These are phyloP conservation scores for Blastobotrys indianensis DNA, from an alignment of 1,139 yeast species.

Conservation along the genomic window DNA sequence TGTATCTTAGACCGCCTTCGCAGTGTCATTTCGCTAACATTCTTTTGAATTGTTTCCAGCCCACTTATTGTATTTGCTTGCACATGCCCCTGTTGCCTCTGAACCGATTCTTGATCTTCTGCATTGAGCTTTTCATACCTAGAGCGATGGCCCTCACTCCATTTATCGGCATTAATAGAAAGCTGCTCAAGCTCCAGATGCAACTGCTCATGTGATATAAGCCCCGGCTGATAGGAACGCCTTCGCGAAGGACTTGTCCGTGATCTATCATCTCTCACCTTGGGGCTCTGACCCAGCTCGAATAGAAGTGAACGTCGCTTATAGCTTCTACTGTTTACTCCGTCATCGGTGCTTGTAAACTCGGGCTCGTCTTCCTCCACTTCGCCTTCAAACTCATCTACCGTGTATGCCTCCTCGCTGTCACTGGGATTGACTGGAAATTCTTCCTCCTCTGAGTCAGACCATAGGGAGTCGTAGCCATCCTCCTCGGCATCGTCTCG, in stretches of 20 bases:
- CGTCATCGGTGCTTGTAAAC: neutral
- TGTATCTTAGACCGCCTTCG: constrained; percentile 11
- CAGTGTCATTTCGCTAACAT: constrained; percentile 1
- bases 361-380: constrained; percentile 2
- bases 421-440: constrained; percentile 19
- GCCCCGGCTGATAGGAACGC: neutral
- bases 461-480: constrained; percentile 21
- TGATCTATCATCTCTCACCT: neutral
- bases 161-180: constrained; percentile 10
- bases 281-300: neutral
- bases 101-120: constrained; percentile 19
- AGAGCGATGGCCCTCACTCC: constrained; percentile 8
- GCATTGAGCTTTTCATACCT: constrained; percentile 12
- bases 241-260: neutral
- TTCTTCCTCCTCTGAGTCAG: constrained; percentile 23
- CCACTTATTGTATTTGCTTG: constrained; percentile 3
- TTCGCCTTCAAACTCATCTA: constrained; percentile 7
- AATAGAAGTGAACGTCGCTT: constrained; percentile 10
- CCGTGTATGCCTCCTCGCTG: constrained; percentile 4
- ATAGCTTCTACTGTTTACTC: constrained; percentile 4
- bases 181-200: constrained; percentile 11
- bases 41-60: constrained; percentile 8
- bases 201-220: constrained; percentile 10
- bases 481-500: constrained; percentile 12
- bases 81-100: constrained; percentile 13